Evolutionary conservation across 164 flowering plant species (phyloP).

Genomic region (Echeveria elegans): DNA sequence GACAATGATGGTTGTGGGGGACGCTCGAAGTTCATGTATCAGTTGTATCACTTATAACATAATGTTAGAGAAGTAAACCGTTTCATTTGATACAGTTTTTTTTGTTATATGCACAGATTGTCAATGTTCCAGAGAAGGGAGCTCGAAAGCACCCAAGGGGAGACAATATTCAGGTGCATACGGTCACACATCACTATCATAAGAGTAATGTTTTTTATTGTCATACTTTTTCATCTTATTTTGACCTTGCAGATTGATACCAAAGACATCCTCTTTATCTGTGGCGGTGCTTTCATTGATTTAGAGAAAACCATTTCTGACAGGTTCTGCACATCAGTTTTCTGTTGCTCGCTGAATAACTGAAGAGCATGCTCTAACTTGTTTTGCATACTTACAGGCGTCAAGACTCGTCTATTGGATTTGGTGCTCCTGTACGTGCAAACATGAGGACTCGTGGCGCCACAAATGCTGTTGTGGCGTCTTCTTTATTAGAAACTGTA

Average conservation of each 20-base stretch:
- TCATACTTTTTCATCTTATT: constrained; percentile 9
- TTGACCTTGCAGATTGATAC: constrained; percentile 64
- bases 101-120: constrained; percentile 33
- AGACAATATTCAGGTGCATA: constrained; percentile 82
- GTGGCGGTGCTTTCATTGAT: constrained; percentile 43
- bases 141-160: constrained; percentile 95
- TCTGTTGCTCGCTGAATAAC: not conserved
- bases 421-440: constrained; percentile 92
- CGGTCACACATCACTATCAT: not conserved
- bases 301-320: constrained; percentile 93
- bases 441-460: constrained; percentile 75
- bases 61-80: not conserved
- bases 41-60: not conserved
- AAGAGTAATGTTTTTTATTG: no score
- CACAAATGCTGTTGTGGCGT: constrained; percentile 53
- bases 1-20: no score
- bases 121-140: constrained; percentile 96
- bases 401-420: constrained; percentile 93
- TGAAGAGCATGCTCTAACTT: constrained; percentile 5
- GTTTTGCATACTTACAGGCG: constrained; percentile 38
- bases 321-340: constrained; percentile 33
- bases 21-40: no score
- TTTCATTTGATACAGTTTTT: no score
- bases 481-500: constrained; percentile 81
- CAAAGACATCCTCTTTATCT: constrained; percentile 64